These are phyloP conservation scores for Skeletonema menzelii DNA, from an alignment of 108 stramenopile species.

Conservation along the genomic window DNA sequence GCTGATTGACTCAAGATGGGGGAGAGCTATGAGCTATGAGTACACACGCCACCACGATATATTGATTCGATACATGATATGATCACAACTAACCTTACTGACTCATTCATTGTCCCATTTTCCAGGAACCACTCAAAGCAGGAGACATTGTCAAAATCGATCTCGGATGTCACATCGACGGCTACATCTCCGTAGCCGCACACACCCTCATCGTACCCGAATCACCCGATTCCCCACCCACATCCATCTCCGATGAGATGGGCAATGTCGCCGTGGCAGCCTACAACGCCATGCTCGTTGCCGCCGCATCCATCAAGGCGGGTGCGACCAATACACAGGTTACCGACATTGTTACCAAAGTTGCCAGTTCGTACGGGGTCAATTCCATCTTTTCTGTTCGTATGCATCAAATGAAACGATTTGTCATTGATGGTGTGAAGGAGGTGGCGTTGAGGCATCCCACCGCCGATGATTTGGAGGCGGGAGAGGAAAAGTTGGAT, in stretches of 20 bases:
- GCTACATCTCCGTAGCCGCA: conserved; percentile 96
- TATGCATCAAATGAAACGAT: conserved; percentile 99
- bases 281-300: conserved; percentile 96
- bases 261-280: conserved; percentile 93
- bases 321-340: conserved; percentile 92
- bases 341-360: conserved; percentile 89
- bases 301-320: conserved; percentile 86
- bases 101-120: conserved; percentile 4
- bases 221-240: conserved; percentile 55
- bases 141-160: conserved; percentile 99
- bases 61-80: too few relatives aligned
- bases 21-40: too few relatives aligned
- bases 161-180: conserved; percentile 99
- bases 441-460: conserved; percentile 87
- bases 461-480: conserved; percentile 75
- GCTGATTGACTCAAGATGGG: too few relatives aligned
- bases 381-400: conserved; percentile 92
- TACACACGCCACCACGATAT: too few relatives aligned
- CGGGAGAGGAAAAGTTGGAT: conserved; percentile 75
- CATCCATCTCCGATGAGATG: conserved; percentile 43
- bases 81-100: background rate
- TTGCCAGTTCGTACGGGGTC: conserved; percentile 94
- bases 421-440: conserved; percentile 96
- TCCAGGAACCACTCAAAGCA: conserved; percentile 77
- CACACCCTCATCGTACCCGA: conserved; percentile 93